These are phyloP conservation scores for Termitomyces bulborhizus DNA, from an alignment of 768 basidiomycete genomes.

Conservation along the genomic window DNA sequence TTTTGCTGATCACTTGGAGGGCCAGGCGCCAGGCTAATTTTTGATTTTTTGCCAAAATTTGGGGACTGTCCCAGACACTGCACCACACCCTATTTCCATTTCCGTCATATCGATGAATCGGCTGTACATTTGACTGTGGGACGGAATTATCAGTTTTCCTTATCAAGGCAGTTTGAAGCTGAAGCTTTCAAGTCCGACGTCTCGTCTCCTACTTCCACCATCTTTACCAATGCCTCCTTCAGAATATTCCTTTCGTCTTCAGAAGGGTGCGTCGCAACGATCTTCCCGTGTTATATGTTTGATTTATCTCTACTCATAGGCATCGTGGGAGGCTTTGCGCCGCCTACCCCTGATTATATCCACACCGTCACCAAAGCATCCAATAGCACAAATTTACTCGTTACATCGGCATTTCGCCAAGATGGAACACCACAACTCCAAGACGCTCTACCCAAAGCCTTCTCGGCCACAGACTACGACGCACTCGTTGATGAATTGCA, in stretches of 20 bases:
- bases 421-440: slow-evolving; percentile 39
- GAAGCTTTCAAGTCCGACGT: neutral
- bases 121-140: neutral
- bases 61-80: too few species aligned
- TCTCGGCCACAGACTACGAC: slow-evolving; percentile 25
- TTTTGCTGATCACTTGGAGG: too few species aligned
- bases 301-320: slow-evolving; percentile 32
- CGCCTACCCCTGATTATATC: slow-evolving; percentile 54
- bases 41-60: too few species aligned
- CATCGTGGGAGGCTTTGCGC: slow-evolving; percentile 71
- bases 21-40: too few species aligned
- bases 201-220: neutral
- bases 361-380: slow-evolving; percentile 41
- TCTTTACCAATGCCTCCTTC: slow-evolving; percentile 25
- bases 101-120: neutral
- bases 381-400: slow-evolving; percentile 27
- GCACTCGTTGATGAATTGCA: slow-evolving; percentile 53
- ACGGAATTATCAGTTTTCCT: neutral
- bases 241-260: slow-evolving; percentile 53
- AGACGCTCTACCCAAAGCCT: slow-evolving; percentile 34
- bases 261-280: slow-evolving; percentile 40
- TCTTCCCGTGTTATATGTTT: neutral
- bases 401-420: slow-evolving; percentile 42
- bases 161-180: neutral
- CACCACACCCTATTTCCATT: neutral